Conservation (phyloP, 371 early-diverging fungal species). For the Rhizopus arrhizus region DNA sequence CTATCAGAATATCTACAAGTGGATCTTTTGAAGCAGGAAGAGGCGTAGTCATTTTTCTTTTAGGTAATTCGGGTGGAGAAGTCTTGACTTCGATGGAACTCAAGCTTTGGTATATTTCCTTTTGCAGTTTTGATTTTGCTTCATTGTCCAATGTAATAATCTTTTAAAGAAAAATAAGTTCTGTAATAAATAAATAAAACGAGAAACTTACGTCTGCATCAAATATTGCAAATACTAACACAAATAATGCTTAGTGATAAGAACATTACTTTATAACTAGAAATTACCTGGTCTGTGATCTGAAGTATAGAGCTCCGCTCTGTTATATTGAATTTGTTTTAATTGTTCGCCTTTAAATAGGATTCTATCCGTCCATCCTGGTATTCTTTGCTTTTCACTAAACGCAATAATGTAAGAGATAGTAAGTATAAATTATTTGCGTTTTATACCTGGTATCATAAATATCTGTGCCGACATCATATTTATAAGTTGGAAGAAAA, state of each 20-base stretch:
- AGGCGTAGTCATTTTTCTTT: slow-evolving; percentile 19
- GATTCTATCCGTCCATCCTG: slow-evolving; percentile 91
- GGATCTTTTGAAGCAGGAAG: slow-evolving; percentile 18
- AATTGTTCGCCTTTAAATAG: slow-evolving; percentile 63
- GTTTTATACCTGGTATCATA: slow-evolving; percentile 80
- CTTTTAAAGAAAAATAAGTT: slow-evolving; percentile 13
- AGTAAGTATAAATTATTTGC: neutral
- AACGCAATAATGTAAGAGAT: neutral
- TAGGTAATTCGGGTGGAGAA: slow-evolving; percentile 26
- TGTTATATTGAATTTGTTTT: slow-evolving; percentile 51
- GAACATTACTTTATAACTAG: neutral
- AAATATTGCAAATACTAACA: slow-evolving; percentile 48
- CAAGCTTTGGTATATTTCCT: slow-evolving; percentile 53
- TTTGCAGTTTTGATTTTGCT: slow-evolving; percentile 44
- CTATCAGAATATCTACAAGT: slow-evolving; percentile 33
- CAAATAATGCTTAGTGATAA: neutral
- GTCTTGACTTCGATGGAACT: slow-evolving; percentile 30
- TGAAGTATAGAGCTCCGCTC: slow-evolving; percentile 71
- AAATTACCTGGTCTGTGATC: slow-evolving; percentile 75
- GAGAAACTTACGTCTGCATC: slow-evolving; percentile 41
- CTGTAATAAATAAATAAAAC: neutral
- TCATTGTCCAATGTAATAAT: slow-evolving; percentile 45
- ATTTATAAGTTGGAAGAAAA: slow-evolving; percentile 95
- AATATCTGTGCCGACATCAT: slow-evolving; percentile 76
- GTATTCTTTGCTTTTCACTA: slow-evolving; percentile 83